Percentiles rank a stretch among this genome's conserved stretches.
phyloP scores from a whole-genome alignment of 192 early-diverging fungal species.

The Linnemannia exigua region DNA sequence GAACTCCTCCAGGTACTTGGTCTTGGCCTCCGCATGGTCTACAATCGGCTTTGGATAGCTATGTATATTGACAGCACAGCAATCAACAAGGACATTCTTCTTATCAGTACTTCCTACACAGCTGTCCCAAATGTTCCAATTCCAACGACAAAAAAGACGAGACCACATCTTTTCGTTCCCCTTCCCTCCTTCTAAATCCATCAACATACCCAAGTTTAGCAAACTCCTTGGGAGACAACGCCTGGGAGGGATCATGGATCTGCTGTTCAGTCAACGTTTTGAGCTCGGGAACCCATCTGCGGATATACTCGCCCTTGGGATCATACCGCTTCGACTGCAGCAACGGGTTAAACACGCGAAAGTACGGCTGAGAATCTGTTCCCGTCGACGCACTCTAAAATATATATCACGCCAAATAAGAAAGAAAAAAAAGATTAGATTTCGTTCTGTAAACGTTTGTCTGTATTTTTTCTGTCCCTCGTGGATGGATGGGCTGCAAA shows the following conservation, averaged over 20 bases:
- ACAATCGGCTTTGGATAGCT: conserved; percentile 75
- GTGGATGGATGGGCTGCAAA: too few relatives aligned
- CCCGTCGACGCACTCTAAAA: conserved; percentile 72
- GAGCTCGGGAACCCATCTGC: conserved; percentile 76
- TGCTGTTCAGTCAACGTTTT: conserved; percentile 51
- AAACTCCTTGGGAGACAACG: conserved; percentile 49
- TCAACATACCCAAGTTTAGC: conserved; percentile 59
- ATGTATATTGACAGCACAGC: neutral
- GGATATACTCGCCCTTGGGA: conserved; percentile 67
- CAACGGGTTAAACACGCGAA: conserved; percentile 79
- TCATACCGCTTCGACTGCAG: conserved; percentile 68
- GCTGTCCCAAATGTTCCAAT: neutral
- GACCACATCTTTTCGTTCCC: neutral
- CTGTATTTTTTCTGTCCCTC: too few relatives aligned
- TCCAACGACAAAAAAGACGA: neutral
- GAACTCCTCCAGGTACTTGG: conserved; percentile 62
- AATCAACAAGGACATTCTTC: neutral
- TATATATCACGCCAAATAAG: neutral
- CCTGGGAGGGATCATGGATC: conserved; percentile 69
- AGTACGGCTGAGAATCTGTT: conserved; percentile 81
- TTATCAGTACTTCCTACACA: neutral
- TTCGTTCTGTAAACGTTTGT: neutral
- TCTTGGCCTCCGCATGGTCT: conserved; percentile 71
- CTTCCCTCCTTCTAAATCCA: too few relatives aligned
- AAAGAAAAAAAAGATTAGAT: neutral